phyloP scores from a whole-genome alignment of 306 rosid genomes.

The Boehmeria nivea region DNA sequence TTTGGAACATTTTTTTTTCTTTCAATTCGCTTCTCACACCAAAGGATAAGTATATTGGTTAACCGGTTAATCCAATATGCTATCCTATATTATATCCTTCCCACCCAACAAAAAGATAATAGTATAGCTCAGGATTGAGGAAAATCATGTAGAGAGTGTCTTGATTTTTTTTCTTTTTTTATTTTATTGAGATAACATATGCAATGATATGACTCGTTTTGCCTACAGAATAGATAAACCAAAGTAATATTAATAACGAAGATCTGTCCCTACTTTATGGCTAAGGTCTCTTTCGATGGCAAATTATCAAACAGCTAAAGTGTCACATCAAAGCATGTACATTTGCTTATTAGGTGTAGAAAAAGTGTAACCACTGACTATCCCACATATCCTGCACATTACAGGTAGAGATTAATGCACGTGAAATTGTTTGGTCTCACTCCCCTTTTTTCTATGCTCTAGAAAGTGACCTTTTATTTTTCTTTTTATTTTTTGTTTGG shows the following conservation, averaged over 20 bases:
- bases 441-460: neutral
- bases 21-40: no score
- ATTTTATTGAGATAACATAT: neutral
- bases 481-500: no score
- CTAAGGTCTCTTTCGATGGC: slow-evolving; percentile 1
- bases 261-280: neutral
- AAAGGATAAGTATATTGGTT: no score
- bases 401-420: slow-evolving; percentile 7
- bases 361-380: neutral
- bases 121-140: no score
- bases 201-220: slow-evolving; percentile 1
- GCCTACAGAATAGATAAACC: neutral
- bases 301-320: slow-evolving; percentile 12
- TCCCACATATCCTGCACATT: slow-evolving; percentile 6
- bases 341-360: neutral
- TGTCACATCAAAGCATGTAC: slow-evolving; percentile 15
- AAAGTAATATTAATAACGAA: neutral
- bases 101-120: no score
- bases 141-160: neutral
- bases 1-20: no score
- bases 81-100: no score
- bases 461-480: neutral
- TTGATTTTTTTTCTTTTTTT: neutral
- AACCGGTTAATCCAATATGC: no score
- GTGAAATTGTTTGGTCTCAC: slow-evolving; percentile 7